phyloP scores from a whole-genome alignment of 331 rosid species.

The Pyracantha coccinea region DNA sequence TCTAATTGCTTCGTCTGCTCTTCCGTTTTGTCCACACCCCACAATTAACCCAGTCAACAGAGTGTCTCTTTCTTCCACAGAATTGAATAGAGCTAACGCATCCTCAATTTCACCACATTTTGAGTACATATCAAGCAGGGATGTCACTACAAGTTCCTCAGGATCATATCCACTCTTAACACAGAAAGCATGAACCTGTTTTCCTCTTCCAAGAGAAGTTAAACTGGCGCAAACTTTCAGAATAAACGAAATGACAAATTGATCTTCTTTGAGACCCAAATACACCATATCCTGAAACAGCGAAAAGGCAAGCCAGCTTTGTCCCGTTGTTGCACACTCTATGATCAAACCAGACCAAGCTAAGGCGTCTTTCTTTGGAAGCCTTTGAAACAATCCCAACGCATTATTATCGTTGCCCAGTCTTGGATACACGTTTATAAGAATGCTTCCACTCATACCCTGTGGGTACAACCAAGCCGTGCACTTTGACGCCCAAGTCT shows the following conservation, averaged over 20 bases:
- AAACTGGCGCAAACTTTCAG: conserved; percentile 59
- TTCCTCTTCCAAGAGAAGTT: conserved; percentile 65
- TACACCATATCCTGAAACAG: conserved; percentile 50
- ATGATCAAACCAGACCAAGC: conserved; percentile 86
- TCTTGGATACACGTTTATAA: conserved; percentile 48
- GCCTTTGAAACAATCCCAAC: conserved; percentile 48
- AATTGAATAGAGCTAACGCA: conserved; percentile 49
- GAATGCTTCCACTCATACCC: conserved; percentile 80
- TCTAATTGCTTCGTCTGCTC: conserved; percentile 50
- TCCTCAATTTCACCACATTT: conserved; percentile 80
- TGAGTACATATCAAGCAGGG: conserved; percentile 71
- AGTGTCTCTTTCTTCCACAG: conserved; percentile 41
- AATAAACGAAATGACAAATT: conserved; percentile 56
- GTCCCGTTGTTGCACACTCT: conserved; percentile 63
- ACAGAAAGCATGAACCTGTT: conserved; percentile 64
- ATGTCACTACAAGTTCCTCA: conserved; percentile 59
- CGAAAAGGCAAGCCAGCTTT: conserved; percentile 39
- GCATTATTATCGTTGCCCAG: conserved; percentile 47
- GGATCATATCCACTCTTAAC: conserved; percentile 60
- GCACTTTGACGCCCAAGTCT: conserved; percentile 62
- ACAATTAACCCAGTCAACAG: conserved; percentile 81
- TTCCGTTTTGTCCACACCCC: conserved; percentile 92
- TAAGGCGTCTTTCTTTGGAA: conserved; percentile 54
- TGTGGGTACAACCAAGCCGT: conserved; percentile 53
- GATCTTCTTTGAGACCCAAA: conserved; percentile 49